Evolutionary conservation across 2,329 filamentous ascomycete species (phyloP).

Genomic region (Penicillium capsulatum): DNA sequence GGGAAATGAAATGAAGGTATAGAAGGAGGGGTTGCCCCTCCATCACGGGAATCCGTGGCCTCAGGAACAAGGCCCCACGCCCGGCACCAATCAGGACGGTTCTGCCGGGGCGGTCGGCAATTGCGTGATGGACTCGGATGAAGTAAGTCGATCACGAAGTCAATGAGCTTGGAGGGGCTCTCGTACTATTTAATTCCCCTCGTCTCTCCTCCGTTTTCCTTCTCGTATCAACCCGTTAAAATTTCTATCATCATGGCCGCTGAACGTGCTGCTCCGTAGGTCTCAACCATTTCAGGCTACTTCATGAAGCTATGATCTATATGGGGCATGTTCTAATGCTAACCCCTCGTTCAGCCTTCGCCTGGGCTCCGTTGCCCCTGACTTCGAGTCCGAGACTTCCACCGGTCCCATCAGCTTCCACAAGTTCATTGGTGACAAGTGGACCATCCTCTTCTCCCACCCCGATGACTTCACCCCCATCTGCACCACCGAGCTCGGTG

Average conservation of each 20-base stretch:
- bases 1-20: too few relatives aligned
- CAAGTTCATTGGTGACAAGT: slow-evolving; percentile 65
- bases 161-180: slow-evolving; percentile 12
- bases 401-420: slow-evolving; percentile 66
- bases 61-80: slow-evolving; percentile 24
- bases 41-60: slow-evolving; percentile 1
- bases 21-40: background rate
- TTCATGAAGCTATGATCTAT: slow-evolving; percentile 1
- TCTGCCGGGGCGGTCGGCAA: slow-evolving; percentile 32
- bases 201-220: background rate
- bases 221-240: background rate
- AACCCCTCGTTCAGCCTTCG: slow-evolving; percentile 47
- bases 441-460: slow-evolving; percentile 69
- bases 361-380: slow-evolving; percentile 62
- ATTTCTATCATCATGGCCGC: slow-evolving; percentile 38
- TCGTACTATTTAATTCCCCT: slow-evolving; percentile 1
- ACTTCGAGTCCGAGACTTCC: slow-evolving; percentile 67
- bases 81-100: slow-evolving; percentile 25
- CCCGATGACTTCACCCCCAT: slow-evolving; percentile 85
- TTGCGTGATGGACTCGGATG: slow-evolving; percentile 34
- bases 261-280: slow-evolving; percentile 43
- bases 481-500: slow-evolving; percentile 92
- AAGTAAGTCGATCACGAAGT: slow-evolving; percentile 16
- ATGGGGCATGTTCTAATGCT: background rate
- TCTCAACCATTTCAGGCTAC: slow-evolving; percentile 4